These are phyloP conservation scores for Begonia loranthoides DNA, from an alignment of 306 rosid genomes.

Conservation along the genomic window DNA sequence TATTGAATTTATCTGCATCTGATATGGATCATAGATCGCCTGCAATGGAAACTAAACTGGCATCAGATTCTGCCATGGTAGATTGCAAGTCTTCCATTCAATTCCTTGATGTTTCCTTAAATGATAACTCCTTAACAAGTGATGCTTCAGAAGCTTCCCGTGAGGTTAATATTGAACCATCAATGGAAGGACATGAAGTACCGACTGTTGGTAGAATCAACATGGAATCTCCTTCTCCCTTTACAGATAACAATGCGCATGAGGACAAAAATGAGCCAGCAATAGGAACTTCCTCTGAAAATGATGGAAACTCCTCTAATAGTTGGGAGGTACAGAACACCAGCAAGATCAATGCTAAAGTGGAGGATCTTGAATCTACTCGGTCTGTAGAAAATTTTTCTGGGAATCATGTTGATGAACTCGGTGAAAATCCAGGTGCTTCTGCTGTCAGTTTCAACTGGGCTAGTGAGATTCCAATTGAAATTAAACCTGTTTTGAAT, in stretches of 20 bases:
- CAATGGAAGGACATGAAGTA: conserved; percentile 19
- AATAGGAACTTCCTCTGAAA: conserved; percentile 15
- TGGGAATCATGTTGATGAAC: conserved; percentile 15
- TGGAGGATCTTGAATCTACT: conserved; percentile 19
- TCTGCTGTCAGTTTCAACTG: conserved; percentile 21
- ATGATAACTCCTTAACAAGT: conserved; percentile 13
- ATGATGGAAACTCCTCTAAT: conserved; percentile 13
- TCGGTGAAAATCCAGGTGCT: conserved; percentile 13
- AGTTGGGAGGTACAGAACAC: conserved; percentile 22
- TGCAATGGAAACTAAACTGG: conserved; percentile 11
- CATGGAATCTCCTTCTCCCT: conserved; percentile 10
- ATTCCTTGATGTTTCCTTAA: conserved; percentile 5
- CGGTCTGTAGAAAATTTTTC: conserved; percentile 17
- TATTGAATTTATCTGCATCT: conserved; percentile 23
- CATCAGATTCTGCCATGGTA: conserved; percentile 3
- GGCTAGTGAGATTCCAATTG: conserved; percentile 21
- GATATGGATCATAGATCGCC: conserved; percentile 2
- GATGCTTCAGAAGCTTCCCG: conserved; percentile 14
- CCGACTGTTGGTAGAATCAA: conserved; percentile 21
- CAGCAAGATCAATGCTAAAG: conserved; percentile 12
- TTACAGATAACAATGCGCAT: conserved; percentile 10
- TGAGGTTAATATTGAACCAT: conserved; percentile 16
- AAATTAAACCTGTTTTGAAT: conserved; percentile 18
- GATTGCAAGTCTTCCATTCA: conserved; percentile 17
- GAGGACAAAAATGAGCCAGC: conserved; percentile 14